Percentiles rank a stretch among this genome's conserved stretches.
Evolutionary conservation across 75 land plant genomes (phyloP).

Genomic region (Sequoiadendron giganteum): DNA sequence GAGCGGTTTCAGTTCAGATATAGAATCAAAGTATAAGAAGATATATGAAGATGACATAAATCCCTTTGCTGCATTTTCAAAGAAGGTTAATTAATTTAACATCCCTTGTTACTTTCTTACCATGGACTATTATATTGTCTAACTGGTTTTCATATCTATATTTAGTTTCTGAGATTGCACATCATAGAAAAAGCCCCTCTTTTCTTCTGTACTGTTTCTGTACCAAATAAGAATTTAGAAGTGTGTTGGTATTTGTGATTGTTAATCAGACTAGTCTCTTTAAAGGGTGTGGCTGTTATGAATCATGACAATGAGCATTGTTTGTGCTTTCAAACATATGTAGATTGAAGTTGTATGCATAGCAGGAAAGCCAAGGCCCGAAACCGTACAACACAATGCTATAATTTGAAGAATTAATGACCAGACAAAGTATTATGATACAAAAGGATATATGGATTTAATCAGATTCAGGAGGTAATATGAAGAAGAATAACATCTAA

Average conservation of each 20-base stretch:
- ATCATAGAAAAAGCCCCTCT: background rate
- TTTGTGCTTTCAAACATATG: background rate
- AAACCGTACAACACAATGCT: background rate
- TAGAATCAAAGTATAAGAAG: conserved; percentile 95
- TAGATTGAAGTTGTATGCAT: background rate
- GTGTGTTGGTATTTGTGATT: background rate
- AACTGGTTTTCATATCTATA: background rate
- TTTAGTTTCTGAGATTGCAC: background rate
- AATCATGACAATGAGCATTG: too few relatives aligned
- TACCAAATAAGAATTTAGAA: background rate
- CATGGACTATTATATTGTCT: background rate
- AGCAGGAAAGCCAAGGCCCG: background rate
- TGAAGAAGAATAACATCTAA: too few relatives aligned
- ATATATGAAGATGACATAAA: conserved; percentile 99
- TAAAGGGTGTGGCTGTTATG: background rate
- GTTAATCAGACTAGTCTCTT: background rate
- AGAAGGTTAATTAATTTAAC: conserved; percentile 66
- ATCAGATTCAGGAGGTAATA: too few relatives aligned
- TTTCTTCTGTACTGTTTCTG: background rate
- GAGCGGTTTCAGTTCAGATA: conserved; percentile 86
- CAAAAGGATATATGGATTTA: too few relatives aligned
- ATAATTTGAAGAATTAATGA: too few relatives aligned
- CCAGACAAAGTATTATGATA: background rate
- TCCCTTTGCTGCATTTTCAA: conserved; percentile 96
- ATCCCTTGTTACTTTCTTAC: background rate